Evolutionary conservation across 2,329 filamentous ascomycete species (phyloP).

Genomic region (Beauveria medogensis): DNA sequence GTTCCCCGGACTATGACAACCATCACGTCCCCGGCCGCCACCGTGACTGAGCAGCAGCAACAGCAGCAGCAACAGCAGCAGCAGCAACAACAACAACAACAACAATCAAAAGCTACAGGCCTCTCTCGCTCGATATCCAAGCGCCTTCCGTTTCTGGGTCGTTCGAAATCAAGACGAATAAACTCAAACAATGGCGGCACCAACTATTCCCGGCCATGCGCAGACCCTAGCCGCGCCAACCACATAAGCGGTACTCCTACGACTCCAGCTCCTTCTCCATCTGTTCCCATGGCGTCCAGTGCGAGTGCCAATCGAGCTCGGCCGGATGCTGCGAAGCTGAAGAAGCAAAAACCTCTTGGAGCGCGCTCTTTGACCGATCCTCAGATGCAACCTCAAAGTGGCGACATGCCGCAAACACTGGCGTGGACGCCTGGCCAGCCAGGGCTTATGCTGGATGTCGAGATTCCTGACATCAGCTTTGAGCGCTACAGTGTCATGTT

Average conservation of each 20-base stretch:
- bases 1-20: conserved; percentile 13
- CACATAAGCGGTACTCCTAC: neutral
- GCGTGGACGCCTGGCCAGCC: neutral
- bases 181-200: neutral
- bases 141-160: conserved; percentile 2
- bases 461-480: conserved; percentile 72
- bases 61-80: neutral
- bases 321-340: neutral
- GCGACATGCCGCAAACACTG: neutral
- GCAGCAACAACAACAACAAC: neutral
- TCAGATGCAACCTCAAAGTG: neutral
- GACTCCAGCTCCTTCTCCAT: neutral
- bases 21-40: neutral
- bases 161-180: conserved; percentile 6
- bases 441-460: conserved; percentile 53
- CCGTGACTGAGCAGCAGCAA: neutral
- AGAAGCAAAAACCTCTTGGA: neutral
- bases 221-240: neutral
- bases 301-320: neutral
- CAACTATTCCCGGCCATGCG: neutral
- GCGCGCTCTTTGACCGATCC: neutral
- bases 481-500: conserved; percentile 97
- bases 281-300: neutral
- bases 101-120: conserved; percentile 4
- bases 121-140: conserved; percentile 13